These are phyloP conservation scores for Geotrichum cucujoidarum DNA, from an alignment of 1,139 yeast genomes.

Conservation along the genomic window DNA sequence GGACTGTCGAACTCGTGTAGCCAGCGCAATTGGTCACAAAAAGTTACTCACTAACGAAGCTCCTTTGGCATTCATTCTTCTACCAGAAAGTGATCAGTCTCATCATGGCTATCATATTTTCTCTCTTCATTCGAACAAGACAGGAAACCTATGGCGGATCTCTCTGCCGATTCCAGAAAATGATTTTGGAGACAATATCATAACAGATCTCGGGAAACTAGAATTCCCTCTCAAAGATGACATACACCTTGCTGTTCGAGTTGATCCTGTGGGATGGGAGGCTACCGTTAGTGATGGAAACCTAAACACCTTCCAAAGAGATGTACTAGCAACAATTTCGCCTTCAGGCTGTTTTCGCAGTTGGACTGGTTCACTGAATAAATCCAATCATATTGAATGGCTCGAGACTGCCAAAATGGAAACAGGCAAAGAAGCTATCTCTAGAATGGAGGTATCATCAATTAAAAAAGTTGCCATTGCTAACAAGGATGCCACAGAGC, in stretches of 20 bases:
- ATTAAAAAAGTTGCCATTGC: constrained; percentile 71
- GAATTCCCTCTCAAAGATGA: constrained; percentile 27
- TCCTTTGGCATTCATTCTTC: constrained; percentile 43
- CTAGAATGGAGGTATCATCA: constrained; percentile 65
- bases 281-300: constrained; percentile 37
- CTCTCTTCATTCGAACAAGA: constrained; percentile 39
- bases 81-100: constrained; percentile 43
- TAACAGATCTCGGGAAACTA: constrained; percentile 19
- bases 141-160: constrained; percentile 21
- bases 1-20: constrained; percentile 46
- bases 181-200: constrained; percentile 1
- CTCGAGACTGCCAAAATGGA: constrained; percentile 43
- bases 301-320: constrained; percentile 41
- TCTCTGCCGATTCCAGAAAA: constrained; percentile 11
- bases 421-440: constrained; percentile 53
- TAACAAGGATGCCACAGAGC: constrained; percentile 45
- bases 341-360: constrained; percentile 51
- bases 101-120: constrained; percentile 42
- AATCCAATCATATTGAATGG: constrained; percentile 42
- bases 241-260: constrained; percentile 49
- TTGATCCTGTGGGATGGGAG: constrained; percentile 63
- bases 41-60: constrained; percentile 23
- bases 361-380: constrained; percentile 41
- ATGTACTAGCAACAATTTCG: constrained; percentile 57
- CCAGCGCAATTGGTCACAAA: constrained; percentile 23